phyloP scores from a whole-genome alignment of 805 yeast genomes.

The Danielia reshetovae region DNA sequence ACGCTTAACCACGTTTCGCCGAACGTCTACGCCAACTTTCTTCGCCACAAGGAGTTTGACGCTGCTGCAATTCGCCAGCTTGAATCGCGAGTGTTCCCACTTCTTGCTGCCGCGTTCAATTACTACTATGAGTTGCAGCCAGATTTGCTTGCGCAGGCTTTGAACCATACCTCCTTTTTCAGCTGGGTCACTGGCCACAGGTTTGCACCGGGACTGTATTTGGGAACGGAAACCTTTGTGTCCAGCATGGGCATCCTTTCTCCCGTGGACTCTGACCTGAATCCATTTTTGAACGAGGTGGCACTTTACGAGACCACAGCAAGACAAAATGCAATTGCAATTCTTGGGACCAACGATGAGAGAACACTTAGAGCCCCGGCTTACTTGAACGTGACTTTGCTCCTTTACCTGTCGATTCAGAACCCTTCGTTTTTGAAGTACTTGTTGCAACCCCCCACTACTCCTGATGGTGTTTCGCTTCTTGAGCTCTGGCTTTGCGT shows the following conservation, averaged over 20 bases:
- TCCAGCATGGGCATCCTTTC: conserved; percentile 4
- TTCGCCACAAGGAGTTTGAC: conserved; percentile 15
- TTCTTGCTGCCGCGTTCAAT: conserved; percentile 22
- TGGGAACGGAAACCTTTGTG: conserved; percentile 1
- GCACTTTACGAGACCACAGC: conserved; percentile 1
- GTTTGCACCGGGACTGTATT: conserved; percentile 10
- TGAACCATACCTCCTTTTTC: conserved; percentile 13
- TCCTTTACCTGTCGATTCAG: conserved; percentile 6
- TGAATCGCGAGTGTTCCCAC: conserved; percentile 19
- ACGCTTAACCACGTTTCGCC: conserved; percentile 17
- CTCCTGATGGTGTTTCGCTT: conserved; percentile 2
- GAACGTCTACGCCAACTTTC: conserved; percentile 18
- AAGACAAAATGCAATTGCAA: not conserved
- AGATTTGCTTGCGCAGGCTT: conserved; percentile 10
- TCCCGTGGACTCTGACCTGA: not conserved
- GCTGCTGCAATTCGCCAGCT: conserved; percentile 1
- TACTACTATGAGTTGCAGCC: conserved; percentile 18
- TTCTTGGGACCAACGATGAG: conserved; percentile 1
- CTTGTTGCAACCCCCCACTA: conserved; percentile 1
- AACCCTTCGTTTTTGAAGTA: conserved; percentile 8
- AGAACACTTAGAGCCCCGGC: conserved; percentile 4
- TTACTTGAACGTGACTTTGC: conserved; percentile 9
- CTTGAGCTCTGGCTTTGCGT: conserved; percentile 34
- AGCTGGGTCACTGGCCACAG: conserved; percentile 16
- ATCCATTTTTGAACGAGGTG: conserved; percentile 2